These are phyloP conservation scores for Cyclotella sp. DNA, from an alignment of 108 stramenopile species.

Conservation along the genomic window DNA sequence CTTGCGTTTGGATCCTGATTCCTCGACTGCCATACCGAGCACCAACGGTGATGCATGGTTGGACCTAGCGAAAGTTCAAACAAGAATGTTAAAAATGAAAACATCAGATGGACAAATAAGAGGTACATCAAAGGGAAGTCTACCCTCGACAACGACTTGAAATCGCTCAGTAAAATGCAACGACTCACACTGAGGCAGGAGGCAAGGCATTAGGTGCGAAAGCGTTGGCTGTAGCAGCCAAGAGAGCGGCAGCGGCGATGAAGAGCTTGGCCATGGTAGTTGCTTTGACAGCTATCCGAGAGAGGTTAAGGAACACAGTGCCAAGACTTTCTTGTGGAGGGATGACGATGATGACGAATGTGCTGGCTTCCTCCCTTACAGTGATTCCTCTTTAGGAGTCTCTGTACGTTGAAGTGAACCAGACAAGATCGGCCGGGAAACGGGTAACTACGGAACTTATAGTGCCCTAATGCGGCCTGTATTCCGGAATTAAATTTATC, in stretches of 20 bases:
- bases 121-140: no score
- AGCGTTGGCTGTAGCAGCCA: constrained; percentile 37
- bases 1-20: constrained; percentile 68
- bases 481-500: no score
- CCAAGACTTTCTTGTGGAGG: neutral
- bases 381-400: neutral
- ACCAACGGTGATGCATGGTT: constrained; percentile 41
- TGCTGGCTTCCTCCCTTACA: neutral
- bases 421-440: neutral
- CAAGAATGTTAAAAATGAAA: neutral
- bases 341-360: constrained; percentile 5
- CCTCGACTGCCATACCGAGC: constrained; percentile 65
- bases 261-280: constrained; percentile 39
- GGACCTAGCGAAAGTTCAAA: neutral
- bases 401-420: neutral
- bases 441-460: neutral
- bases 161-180: neutral
- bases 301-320: no score
- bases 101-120: neutral
- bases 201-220: constrained; percentile 38
- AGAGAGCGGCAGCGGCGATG: constrained; percentile 35
- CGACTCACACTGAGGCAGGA: constrained; percentile 25
- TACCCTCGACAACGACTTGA: neutral
- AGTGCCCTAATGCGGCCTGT: no score
- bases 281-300: neutral